Percentiles rank a stretch among this genome's conserved stretches.
phyloP scores from a whole-genome alignment of 2,329 filamentous ascomycete genomes.

The Neonectria punicea region DNA sequence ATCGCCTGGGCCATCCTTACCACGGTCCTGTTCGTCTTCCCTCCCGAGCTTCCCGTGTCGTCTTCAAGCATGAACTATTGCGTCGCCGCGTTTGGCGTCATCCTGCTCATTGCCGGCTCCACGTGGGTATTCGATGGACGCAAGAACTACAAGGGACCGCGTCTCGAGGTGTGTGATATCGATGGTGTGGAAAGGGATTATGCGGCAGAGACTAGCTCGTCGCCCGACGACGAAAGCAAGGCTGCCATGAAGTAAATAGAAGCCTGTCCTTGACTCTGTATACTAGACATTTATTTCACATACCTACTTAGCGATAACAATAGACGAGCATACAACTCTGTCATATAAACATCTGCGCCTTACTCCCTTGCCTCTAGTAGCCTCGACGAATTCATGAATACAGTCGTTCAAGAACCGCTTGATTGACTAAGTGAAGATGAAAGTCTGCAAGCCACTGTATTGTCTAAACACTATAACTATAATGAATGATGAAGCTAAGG shows the following conservation, averaged over 20 bases:
- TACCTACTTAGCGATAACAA: not conserved
- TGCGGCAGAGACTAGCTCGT: constrained; percentile 4
- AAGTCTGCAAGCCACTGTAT: too few relatives aligned
- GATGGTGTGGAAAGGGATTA: constrained; percentile 16
- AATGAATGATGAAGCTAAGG: too few relatives aligned
- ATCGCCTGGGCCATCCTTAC: constrained; percentile 75
- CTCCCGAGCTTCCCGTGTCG: constrained; percentile 72
- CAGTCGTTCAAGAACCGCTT: too few relatives aligned
- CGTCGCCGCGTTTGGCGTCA: constrained; percentile 59
- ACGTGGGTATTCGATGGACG: constrained; percentile 62
- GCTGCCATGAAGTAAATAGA: constrained; percentile 11
- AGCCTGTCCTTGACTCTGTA: not conserved
- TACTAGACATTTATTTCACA: constrained; percentile 1
- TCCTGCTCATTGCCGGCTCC: constrained; percentile 54
- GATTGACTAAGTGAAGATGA: too few relatives aligned
- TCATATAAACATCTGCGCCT: not conserved
- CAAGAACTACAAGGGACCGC: constrained; percentile 57
- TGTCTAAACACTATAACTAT: too few relatives aligned
- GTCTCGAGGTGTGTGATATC: constrained; percentile 34
- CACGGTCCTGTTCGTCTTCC: constrained; percentile 80
- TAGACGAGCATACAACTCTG: constrained; percentile 3
- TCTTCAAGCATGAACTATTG: constrained; percentile 74
- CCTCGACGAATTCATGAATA: too few relatives aligned
- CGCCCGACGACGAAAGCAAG: constrained; percentile 17
- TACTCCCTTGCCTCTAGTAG: too few relatives aligned